Evolutionary conservation across 169 alveolate species (phyloP).

Genomic region (Besnoitia besnoiti): DNA sequence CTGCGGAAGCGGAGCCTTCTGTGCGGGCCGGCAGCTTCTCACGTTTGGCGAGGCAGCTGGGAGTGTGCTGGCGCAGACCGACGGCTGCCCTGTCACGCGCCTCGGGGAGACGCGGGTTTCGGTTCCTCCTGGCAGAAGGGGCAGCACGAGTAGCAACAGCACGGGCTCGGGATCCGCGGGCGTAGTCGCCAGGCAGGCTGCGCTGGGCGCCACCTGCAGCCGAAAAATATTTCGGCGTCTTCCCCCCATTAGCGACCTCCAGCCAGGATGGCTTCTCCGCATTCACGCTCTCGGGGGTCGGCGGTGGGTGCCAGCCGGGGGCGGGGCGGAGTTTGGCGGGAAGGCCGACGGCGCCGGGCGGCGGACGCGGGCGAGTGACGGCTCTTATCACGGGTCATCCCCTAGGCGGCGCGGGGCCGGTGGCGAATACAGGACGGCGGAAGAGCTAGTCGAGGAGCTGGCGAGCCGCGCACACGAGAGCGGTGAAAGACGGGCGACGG

Average conservation of each 20-base stretch:
- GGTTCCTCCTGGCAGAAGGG: not conserved
- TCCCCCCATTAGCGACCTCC: conserved; percentile 22
- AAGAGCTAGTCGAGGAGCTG: not conserved
- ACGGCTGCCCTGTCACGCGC: not conserved
- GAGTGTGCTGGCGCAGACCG: not conserved
- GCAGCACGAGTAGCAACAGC: conserved; percentile 10
- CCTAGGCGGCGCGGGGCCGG: not conserved
- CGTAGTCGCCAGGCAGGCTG: not conserved
- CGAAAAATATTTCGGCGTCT: not conserved
- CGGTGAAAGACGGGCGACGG: too few relatives aligned
- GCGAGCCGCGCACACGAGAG: not conserved
- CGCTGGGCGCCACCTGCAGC: conserved; percentile 1
- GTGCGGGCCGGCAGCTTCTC: not conserved
- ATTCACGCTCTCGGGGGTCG: conserved; percentile 11
- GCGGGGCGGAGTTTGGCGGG: not conserved
- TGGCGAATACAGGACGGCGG: not conserved
- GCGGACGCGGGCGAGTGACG: not conserved
- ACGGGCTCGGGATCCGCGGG: not conserved
- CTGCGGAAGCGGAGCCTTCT: not conserved
- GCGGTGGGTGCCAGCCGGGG: not conserved
- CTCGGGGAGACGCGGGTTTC: not conserved
- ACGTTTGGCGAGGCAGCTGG: not conserved
- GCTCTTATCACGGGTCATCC: not conserved
- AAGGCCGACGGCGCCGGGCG: not conserved
- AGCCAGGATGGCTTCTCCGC: conserved; percentile 27